Base-by-base conservation (phyloP, 345 rosid genomes). In the Mercurialis annua region DNA sequence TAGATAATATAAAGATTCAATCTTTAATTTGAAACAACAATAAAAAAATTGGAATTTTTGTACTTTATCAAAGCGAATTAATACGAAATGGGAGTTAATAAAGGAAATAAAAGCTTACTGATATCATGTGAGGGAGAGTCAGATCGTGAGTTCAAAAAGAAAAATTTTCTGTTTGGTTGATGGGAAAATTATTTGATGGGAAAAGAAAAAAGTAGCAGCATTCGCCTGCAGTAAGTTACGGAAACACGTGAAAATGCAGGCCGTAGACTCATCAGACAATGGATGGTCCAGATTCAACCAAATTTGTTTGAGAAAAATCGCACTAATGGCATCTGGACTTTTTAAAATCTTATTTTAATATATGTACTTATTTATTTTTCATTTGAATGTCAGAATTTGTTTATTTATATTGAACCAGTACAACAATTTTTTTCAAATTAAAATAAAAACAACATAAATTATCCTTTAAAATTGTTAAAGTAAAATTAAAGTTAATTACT, bases 141-240 rank as follows among this genome's bases (percentile, higher is more conserved):
- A 59, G 63, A 59, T 36, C 27, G 46, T 59, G 15, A 11, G 15
- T 42, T n/a, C 12, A 7, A 17, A 48, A 17, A n/a, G 21, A 14
- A 21, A 60, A 24, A 60, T 24, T 60, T 42, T 60, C 64, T 60
- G 64, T 60, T 42, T 42, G 64, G 64, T 40, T 60, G 64, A 15
- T 24, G 64, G 10, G 64, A 60, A 60, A 60, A 42, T n/a, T 49
- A 3, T 33, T 21, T 33, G 59, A 27, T 54, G 33, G 17, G n/a
- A 17, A 60, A 23, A 40, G 11, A 2, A 40, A 8, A 40, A 40
- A 40, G 12, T 14, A 40, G 44, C 11, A 38, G 33, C 1, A 1
- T 40, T 6, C 23, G 4, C 21, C 30, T 21, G 16, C 29, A 57
- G 42, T 9, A 26, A 60, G 64, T 60, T 60, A 24, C 50, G 64